phyloP scores from a whole-genome alignment of 2,329 filamentous ascomycete species.

The Ampelomyces quisqualis region DNA sequence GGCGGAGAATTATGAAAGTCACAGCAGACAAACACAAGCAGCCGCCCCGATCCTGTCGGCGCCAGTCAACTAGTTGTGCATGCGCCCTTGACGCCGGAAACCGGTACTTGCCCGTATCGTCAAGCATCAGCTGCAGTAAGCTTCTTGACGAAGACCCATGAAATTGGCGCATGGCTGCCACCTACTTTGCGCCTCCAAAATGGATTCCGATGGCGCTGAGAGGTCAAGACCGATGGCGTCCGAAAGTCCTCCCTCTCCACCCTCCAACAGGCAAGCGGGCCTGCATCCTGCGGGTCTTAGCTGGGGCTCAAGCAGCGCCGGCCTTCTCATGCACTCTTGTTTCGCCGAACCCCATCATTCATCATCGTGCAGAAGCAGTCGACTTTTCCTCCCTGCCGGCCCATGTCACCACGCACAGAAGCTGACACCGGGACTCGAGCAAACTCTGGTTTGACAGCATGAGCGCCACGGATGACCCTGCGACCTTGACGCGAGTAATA shows the following conservation, averaged over 20 bases:
- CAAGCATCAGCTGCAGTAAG: conserved; percentile 9
- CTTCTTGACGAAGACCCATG: conserved; percentile 2
- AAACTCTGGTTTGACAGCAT: conserved; percentile 2
- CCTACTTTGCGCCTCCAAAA: conserved; percentile 6
- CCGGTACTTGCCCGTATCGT: conserved; percentile 1
- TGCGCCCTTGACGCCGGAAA: conserved; percentile 12
- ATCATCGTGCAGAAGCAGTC: conserved; percentile 24
- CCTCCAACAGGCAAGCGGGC: conserved; percentile 29
- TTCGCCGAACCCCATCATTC: conserved; percentile 20
- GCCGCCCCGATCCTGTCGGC: conserved; percentile 4
- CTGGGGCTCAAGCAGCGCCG: conserved; percentile 27
- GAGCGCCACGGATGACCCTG: conserved; percentile 21
- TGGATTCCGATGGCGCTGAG: conserved; percentile 26
- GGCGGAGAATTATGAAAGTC: conserved; percentile 21
- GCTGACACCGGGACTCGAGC: conserved; percentile 3
- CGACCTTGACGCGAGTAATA: conserved; percentile 20
- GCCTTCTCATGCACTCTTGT: conserved; percentile 27
- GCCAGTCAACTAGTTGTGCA: no score
- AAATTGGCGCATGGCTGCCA: conserved; percentile 5
- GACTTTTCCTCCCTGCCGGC: conserved; percentile 12
- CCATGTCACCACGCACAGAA: conserved; percentile 7
- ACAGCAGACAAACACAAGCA: conserved; percentile 8
- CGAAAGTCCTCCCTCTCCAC: conserved; percentile 15
- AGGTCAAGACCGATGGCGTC: conserved; percentile 16
- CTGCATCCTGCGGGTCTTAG: conserved; percentile 30